phyloP scores from a whole-genome alignment of 805 yeast genomes.

The Spathaspora hagerdaliae region DNA sequence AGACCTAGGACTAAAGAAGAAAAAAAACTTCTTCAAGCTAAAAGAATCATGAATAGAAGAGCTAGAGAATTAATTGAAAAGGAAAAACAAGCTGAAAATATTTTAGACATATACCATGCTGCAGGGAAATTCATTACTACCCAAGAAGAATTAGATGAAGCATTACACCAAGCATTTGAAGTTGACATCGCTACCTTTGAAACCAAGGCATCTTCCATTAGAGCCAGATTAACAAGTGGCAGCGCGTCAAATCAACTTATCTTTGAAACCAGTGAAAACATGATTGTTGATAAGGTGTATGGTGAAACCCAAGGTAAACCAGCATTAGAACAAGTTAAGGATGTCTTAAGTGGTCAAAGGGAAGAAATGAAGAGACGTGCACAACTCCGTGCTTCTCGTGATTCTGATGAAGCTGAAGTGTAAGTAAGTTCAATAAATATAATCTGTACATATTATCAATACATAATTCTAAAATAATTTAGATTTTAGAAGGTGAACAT shows the following conservation, averaged over 20 bases:
- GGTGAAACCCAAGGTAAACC: slow-evolving; percentile 42
- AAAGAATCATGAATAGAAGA: slow-evolving; percentile 65
- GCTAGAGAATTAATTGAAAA: slow-evolving; percentile 48
- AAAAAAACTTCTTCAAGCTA: slow-evolving; percentile 47
- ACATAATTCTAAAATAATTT: no score
- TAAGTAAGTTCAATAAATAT: no score
- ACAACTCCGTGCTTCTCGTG: slow-evolving; percentile 9
- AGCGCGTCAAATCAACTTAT: slow-evolving; percentile 21
- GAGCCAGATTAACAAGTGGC: slow-evolving; percentile 31
- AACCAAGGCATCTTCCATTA: slow-evolving; percentile 27
- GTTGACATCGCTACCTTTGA: slow-evolving; percentile 32
- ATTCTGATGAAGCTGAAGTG: no score
- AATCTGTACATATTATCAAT: no score
- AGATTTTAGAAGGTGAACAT: no score
- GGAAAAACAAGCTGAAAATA: slow-evolving; percentile 49
- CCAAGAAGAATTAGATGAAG: slow-evolving; percentile 58
- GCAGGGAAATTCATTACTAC: slow-evolving; percentile 67
- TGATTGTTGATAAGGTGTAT: slow-evolving; percentile 32
- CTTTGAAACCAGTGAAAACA: slow-evolving; percentile 26
- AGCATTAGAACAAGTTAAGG: slow-evolving; percentile 35
- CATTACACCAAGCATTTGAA: slow-evolving; percentile 57
- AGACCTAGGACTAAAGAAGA: slow-evolving; percentile 73
- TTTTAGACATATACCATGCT: slow-evolving; percentile 70
- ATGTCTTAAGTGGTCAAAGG: slow-evolving; percentile 35
- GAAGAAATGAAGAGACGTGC: slow-evolving; percentile 37